phyloP scores from a whole-genome alignment of 139 green algal genomes.

The Yamagishiella unicocca region DNA sequence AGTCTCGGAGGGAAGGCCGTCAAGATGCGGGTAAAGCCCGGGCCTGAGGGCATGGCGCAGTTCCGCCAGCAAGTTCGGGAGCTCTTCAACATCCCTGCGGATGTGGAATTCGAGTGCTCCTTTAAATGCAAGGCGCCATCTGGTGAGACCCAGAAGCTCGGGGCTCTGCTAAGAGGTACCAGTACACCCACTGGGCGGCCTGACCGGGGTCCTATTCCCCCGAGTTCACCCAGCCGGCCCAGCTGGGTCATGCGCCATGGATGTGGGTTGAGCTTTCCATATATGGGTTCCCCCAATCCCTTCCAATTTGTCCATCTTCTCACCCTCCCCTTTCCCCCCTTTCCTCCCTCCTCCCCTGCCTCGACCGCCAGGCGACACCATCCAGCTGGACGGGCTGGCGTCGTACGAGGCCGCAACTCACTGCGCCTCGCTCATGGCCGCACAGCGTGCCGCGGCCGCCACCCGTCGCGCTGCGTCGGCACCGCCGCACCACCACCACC shows the following conservation, averaged over 20 bases:
- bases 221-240: too few species aligned
- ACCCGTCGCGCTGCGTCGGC: constrained; percentile 7
- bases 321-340: too few species aligned
- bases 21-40: constrained; percentile 52
- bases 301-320: too few species aligned
- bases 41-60: constrained; percentile 49
- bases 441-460: constrained; percentile 38
- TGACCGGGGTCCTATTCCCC: too few species aligned
- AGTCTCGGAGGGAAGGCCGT: constrained; percentile 50
- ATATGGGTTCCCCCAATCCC: too few species aligned
- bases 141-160: too few species aligned
- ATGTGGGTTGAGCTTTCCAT: too few species aligned
- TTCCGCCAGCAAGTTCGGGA: constrained; percentile 53
- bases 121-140: constrained; percentile 51
- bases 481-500: neutral
- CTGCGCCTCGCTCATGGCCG: constrained; percentile 61
- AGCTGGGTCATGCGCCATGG: too few species aligned
- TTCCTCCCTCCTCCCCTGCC: too few species aligned
- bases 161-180: too few species aligned
- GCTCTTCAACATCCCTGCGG: constrained; percentile 59
- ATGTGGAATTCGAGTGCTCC: constrained; percentile 58
- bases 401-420: constrained; percentile 62
- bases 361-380: constrained; percentile 44
- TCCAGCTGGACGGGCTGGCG: constrained; percentile 62
- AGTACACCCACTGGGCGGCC: too few species aligned